Conservation (phyloP, 2,329 filamentous ascomycete species). For the Ceratocystis eucalypticola region DNA sequence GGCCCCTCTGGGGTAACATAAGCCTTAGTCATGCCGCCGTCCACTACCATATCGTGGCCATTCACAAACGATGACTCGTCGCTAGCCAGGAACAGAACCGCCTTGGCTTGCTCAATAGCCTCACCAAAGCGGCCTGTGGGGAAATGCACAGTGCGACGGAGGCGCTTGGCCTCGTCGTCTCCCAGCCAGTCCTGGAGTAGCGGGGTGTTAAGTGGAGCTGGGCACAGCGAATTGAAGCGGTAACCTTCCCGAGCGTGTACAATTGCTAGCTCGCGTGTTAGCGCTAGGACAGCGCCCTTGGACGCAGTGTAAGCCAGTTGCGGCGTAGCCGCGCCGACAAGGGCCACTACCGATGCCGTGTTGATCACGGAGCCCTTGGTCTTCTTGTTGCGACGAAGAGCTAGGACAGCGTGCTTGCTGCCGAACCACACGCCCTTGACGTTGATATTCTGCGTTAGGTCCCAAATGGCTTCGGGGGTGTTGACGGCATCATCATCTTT, state of each 20-base stretch:
- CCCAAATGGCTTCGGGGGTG: constrained; percentile 85
- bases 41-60: constrained; percentile 56
- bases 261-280: constrained; percentile 83
- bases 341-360: constrained; percentile 76
- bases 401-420: constrained; percentile 74
- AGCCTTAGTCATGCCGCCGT: constrained; percentile 55
- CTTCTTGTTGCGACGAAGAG: constrained; percentile 70
- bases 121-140: constrained; percentile 63
- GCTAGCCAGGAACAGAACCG: constrained; percentile 59
- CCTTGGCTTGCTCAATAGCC: constrained; percentile 63
- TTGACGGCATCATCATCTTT: constrained; percentile 66
- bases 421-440: constrained; percentile 98
- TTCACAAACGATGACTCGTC: constrained; percentile 66
- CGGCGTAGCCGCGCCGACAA: constrained; percentile 75
- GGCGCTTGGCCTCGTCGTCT: constrained; percentile 54
- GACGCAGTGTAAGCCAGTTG: constrained; percentile 88
- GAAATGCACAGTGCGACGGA: constrained; percentile 62
- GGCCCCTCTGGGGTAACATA: constrained; percentile 24
- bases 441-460: constrained; percentile 85
- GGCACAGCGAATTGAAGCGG: constrained; percentile 83
- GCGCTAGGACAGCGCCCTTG: constrained; percentile 80
- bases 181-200: constrained; percentile 66
- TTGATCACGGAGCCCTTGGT: constrained; percentile 74
- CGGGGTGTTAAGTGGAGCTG: constrained; percentile 79
- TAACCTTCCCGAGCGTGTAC: constrained; percentile 80